Percentiles rank a stretch among this genome's conserved stretches.
phyloP scores from a whole-genome alignment of 805 yeast species.

The Ogataea glucozyma region DNA sequence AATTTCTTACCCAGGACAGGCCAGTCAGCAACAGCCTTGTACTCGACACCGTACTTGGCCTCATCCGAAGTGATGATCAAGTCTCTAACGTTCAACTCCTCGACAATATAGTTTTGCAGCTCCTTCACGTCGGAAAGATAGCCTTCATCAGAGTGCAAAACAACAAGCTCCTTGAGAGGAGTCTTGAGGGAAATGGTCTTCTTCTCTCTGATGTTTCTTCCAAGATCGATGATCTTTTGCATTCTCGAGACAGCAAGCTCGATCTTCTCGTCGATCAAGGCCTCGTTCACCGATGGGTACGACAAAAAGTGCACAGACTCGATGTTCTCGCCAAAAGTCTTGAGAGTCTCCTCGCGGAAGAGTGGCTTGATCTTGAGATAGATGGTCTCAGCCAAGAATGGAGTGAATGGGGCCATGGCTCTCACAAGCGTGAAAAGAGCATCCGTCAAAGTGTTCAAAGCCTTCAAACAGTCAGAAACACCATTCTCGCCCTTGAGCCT shows the following conservation, averaged over 20 bases:
- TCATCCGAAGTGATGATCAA: constrained; percentile 87
- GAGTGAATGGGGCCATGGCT: constrained; percentile 99
- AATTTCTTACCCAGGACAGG: constrained; percentile 96
- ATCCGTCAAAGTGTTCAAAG: constrained; percentile 88
- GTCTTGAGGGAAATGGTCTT: constrained; percentile 90
- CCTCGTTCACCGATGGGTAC: constrained; percentile 84
- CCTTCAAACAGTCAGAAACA: constrained; percentile 76
- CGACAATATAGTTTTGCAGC: constrained; percentile 75
- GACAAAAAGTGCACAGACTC: constrained; percentile 92
- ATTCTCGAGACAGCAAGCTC: constrained; percentile 90
- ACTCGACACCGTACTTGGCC: constrained; percentile 85
- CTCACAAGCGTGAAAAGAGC: constrained; percentile 85
- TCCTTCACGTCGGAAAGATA: constrained; percentile 79
- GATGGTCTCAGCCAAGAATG: constrained; percentile 88
- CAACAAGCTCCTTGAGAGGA: constrained; percentile 85
- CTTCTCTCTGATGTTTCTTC: constrained; percentile 96
- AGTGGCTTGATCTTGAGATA: constrained; percentile 70
- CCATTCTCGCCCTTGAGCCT: constrained; percentile 96
- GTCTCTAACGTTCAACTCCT: constrained; percentile 91
- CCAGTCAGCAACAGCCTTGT: constrained; percentile 98
- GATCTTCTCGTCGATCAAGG: constrained; percentile 76
- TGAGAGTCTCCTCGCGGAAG: constrained; percentile 60
- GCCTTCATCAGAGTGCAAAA: constrained; percentile 73
- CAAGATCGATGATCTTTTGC: constrained; percentile 96
- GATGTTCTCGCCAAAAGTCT: constrained; percentile 51